Conservation (phyloP, 2,329 filamentous ascomycete genomes). For the Alternaria rosae region DNA sequence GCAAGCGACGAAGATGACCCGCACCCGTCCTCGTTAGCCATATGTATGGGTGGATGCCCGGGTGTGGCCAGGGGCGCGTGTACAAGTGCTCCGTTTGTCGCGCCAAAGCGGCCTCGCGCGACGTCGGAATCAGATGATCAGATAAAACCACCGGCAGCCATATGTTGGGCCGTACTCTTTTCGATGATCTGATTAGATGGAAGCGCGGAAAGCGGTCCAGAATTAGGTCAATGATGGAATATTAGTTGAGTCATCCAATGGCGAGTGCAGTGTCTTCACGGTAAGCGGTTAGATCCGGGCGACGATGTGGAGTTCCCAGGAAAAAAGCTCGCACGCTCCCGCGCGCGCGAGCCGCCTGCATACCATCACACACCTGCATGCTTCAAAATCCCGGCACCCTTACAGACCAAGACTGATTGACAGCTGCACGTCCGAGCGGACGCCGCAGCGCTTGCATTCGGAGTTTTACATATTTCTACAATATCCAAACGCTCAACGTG, state of each 20-base stretch:
- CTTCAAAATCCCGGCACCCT: neutral
- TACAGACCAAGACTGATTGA: neutral
- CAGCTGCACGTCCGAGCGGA: constrained; percentile 5
- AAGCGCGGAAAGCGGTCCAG: constrained; percentile 8
- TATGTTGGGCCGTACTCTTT: constrained; percentile 12
- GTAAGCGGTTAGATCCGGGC: constrained; percentile 18
- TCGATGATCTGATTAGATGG: constrained; percentile 39
- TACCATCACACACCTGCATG: constrained; percentile 14
- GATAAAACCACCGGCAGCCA: constrained; percentile 25
- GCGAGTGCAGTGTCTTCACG: constrained; percentile 5
- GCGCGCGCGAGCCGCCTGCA: constrained; percentile 19
- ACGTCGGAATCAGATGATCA: constrained; percentile 34
- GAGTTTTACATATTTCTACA: constrained; percentile 5
- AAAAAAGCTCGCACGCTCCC: constrained; percentile 7
- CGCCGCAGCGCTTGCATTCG: neutral
- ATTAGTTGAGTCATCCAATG: constrained; percentile 1
- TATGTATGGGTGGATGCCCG: constrained; percentile 33
- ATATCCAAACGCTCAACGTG: constrained; percentile 1
- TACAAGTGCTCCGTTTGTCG: constrained; percentile 26
- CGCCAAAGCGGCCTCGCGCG: constrained; percentile 33
- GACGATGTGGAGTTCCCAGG: constrained; percentile 8
- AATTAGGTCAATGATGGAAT: constrained; percentile 4
- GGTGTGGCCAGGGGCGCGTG: constrained; percentile 22
- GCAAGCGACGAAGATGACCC: constrained; percentile 22
- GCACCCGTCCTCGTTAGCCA: constrained; percentile 28